Conservation (phyloP, 768 basidiomycete genomes). For the Clitopilus passeckerianus region DNA sequence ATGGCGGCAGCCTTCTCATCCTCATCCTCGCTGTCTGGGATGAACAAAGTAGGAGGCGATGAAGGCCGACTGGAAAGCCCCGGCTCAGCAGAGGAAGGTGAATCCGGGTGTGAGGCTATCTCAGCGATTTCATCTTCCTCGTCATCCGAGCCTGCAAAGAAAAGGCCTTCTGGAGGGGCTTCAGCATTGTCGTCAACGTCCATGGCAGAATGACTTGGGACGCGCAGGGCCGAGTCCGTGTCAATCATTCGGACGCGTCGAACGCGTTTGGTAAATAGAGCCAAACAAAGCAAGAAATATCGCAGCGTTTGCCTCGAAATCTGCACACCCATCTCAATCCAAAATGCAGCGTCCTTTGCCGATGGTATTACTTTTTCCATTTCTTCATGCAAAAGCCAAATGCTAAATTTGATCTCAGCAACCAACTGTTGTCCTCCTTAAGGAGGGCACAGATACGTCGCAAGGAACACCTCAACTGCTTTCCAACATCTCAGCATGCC, state of each 20-base stretch:
- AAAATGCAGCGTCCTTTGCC: conserved; percentile 85
- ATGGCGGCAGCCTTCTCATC: conserved; percentile 4
- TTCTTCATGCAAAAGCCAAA: not conserved
- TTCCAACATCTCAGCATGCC: conserved; percentile 95
- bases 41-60: conserved; percentile 23
- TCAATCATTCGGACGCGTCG: conserved; percentile 25
- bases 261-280: conserved; percentile 30
- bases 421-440: conserved; percentile 95
- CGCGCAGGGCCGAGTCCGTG: conserved; percentile 16
- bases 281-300: conserved; percentile 29
- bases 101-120: conserved; percentile 9
- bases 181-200: conserved; percentile 21
- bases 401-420: conserved; percentile 48
- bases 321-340: conserved; percentile 17
- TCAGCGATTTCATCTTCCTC: conserved; percentile 27
- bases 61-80: conserved; percentile 8
- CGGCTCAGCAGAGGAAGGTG: conserved; percentile 8
- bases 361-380: conserved; percentile 44
- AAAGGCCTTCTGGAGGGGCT: conserved; percentile 33
- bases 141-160: conserved; percentile 61
- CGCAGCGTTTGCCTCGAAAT: conserved; percentile 11
- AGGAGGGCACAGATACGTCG: conserved; percentile 94
- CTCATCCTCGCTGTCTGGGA: conserved; percentile 31
- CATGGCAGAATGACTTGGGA: conserved; percentile 5
- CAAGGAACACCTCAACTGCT: conserved; percentile 91